Base-by-base conservation (phyloP, 345 rosid species). In the Arabidopsis arenosa region DNA sequence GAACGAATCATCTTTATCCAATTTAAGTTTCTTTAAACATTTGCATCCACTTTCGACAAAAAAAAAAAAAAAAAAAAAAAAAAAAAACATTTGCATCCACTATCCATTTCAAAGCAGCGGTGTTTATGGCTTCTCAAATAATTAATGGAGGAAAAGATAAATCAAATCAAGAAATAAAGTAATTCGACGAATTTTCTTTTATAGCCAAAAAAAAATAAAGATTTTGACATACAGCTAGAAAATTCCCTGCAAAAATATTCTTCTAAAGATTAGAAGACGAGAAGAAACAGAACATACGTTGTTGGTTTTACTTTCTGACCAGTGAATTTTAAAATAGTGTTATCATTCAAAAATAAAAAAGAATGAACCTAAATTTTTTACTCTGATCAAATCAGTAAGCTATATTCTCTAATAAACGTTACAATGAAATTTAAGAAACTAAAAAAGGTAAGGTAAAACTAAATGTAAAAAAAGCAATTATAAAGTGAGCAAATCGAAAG, bases 21-120 rank as follows among this genome's bases (percentile, higher is more conserved):
- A 51, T 7, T 43, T 21, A 61, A 39, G 33, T 18, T 14, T 64
- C 28, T 30, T 15, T 45, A 28, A 43, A 45, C n/a, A 32, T 28
- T 45, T 59, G 15, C 3, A 47, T 58, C 58, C 47, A 70, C 48
- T 60, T n/a, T n/a, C n/a, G n/a, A n/a, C n/a, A n/a, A n/a, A n/a
- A n/a, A n/a, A n/a, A n/a, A n/a, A n/a, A n/a, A n/a, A n/a, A n/a
- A n/a, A n/a, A n/a, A n/a, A n/a, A n/a, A n/a, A n/a, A n/a, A n/a
- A n/a, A n/a, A n/a, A n/a, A 28, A 43, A 45, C n/a, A 32, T 28
- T 45, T 59, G 15, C 3, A 47, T 58, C 58, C 47, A 70, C 48
- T 60, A 41, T 55, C 63, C 73, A 56, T 41, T 40, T 40, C 45
- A 70, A 70, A 72, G 75, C 51, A 60, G 13, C 0, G 75, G 75